Evolutionary conservation across 2,329 filamentous ascomycete species (phyloP), one percentile per base, ranked within the genome.

Genomic region (Verticillium zaregamsianum): DNA sequence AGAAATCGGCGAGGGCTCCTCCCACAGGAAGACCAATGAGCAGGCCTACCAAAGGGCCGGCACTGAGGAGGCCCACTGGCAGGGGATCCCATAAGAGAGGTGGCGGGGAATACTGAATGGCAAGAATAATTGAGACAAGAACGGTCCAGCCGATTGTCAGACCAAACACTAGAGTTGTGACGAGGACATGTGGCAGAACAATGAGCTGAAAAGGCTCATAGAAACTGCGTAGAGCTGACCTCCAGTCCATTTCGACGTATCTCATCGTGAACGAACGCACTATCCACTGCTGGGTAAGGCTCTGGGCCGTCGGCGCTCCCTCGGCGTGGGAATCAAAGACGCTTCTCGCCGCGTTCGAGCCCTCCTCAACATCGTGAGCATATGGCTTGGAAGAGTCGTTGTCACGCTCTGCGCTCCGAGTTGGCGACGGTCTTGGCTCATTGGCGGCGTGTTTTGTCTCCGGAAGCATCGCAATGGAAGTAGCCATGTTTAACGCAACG

Each of bases 381-480:
- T 5, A 33, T 5, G 32, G 32, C 32, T 33, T 33, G 5, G 32
- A 33, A 5, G 32, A 33, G 32, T 33, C 32, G 9, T 33, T 33
- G 9, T 33, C 32, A 33, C 9, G 5, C 9, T 33, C 32, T 5
- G 32, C 9, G 9, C 9, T 33, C 32, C 32, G 5, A 5, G 5
- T 5, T 5, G 32, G 32, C 32, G 32, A 5, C 5, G 32, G 45
- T 5, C n/a, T 52, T 2, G 45, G 37, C 23, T 31, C 11, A 5
- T 25, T 23, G 7, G 12, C 25, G 14, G 61, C 59, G 25, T 62
- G 56, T 4, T 58, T 62, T 17, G 65, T 68, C 54, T 68, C 66
- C 25, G 65, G 66, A 2, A 68, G 60, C 65, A 68, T 67, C 9
- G 65, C 55, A 15, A 68, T 45, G 5, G 55, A 65, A 5, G 57